These are phyloP conservation scores for Pseudozyma tsukubaensis DNA, from an alignment of 1,284 basidiomycete species.

Conservation along the genomic window DNA sequence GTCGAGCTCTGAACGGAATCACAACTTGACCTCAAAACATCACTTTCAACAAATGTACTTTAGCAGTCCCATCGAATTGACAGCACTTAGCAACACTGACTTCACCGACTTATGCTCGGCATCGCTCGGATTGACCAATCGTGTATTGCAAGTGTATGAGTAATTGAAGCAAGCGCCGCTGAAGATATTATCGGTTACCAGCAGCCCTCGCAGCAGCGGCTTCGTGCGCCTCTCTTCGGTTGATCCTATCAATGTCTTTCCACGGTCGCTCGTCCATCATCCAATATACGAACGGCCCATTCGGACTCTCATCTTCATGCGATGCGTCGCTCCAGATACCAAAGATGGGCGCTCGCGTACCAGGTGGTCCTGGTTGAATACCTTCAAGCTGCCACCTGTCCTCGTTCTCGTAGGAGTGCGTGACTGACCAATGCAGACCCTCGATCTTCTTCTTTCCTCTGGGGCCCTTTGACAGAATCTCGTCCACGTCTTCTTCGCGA, in stretches of 20 bases:
- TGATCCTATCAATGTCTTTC: conserved; percentile 40
- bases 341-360: conserved; percentile 51
- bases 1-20: conserved; percentile 19
- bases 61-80: too few relatives aligned
- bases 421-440: conserved; percentile 50
- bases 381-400: conserved; percentile 54
- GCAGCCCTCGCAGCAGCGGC: conserved; percentile 18
- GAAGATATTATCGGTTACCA: not conserved
- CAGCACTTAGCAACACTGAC: too few relatives aligned
- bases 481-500: conserved; percentile 29
- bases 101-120: too few relatives aligned
- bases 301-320: conserved; percentile 43
- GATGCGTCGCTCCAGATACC: conserved; percentile 53
- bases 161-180: not conserved
- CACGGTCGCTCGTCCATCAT: conserved; percentile 51
- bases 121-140: too few relatives aligned
- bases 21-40: too few relatives aligned
- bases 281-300: conserved; percentile 50
- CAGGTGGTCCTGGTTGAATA: conserved; percentile 51
- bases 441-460: conserved; percentile 34
- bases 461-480: conserved; percentile 20
- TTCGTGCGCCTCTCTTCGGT: conserved; percentile 23
- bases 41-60: too few relatives aligned
- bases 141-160: not conserved
- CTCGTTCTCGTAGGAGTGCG: conserved; percentile 54